Evolutionary conservation across 1,284 basidiomycete species (phyloP).

Genomic region (Ceratobasidium sp.): DNA sequence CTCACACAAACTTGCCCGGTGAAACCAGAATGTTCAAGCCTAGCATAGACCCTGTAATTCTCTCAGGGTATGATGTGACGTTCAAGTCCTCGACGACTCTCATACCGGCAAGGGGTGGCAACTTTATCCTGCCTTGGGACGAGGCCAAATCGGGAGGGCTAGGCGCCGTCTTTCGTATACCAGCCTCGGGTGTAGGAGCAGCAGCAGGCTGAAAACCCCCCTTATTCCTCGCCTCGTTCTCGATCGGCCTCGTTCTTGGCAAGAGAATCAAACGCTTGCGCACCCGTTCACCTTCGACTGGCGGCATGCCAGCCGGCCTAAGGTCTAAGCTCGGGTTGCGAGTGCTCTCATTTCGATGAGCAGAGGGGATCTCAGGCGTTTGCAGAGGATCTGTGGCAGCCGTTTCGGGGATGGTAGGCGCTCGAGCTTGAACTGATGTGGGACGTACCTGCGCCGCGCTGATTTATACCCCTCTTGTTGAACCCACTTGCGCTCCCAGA

Average conservation of each 20-base stretch:
- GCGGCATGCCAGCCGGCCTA: slow-evolving; percentile 55
- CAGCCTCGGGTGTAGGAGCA: slow-evolving; percentile 73
- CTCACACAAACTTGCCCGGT: too few relatives aligned
- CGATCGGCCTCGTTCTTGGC: slow-evolving; percentile 68
- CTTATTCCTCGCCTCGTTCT: slow-evolving; percentile 55
- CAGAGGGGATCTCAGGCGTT: slow-evolving; percentile 44
- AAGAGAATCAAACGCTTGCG: slow-evolving; percentile 81
- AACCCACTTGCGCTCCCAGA: slow-evolving; percentile 63
- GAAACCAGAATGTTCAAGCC: too few relatives aligned
- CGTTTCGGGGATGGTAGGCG: too few relatives aligned
- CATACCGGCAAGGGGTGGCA: neutral
- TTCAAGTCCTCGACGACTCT: slow-evolving; percentile 82
- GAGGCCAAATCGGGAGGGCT: too few relatives aligned
- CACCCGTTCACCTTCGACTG: slow-evolving; percentile 64
- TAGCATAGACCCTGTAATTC: slow-evolving; percentile 61
- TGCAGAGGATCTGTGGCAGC: too few relatives aligned
- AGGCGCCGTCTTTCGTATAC: slow-evolving; percentile 74
- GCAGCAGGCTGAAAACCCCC: slow-evolving; percentile 53
- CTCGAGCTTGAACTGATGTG: too few relatives aligned
- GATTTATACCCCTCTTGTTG: too few relatives aligned
- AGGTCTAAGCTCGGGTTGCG: slow-evolving; percentile 67
- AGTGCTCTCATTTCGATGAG: slow-evolving; percentile 64
- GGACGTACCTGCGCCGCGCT: too few relatives aligned
- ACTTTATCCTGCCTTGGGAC: slow-evolving; percentile 73
- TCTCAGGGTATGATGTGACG: slow-evolving; percentile 84